These are phyloP conservation scores for Epichloe baconii DNA, from an alignment of 2,329 filamentous ascomycete genomes.

Conservation along the genomic window DNA sequence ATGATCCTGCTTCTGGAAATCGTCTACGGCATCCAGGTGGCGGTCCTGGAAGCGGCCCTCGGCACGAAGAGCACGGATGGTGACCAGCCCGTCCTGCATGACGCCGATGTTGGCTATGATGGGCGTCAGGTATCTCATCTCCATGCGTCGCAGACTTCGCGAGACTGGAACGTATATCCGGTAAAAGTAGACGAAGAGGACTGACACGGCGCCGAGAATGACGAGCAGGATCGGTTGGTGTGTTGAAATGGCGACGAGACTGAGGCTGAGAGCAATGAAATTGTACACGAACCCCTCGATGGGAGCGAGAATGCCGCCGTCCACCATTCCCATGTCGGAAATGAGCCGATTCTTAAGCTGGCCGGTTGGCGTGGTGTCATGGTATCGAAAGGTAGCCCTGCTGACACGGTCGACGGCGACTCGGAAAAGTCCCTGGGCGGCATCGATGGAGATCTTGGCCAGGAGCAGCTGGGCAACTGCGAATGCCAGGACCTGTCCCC, in stretches of 20 bases:
- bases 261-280: conserved; percentile 56
- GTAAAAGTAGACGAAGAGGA: conserved; percentile 62
- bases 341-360: conserved; percentile 87
- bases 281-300: conserved; percentile 60
- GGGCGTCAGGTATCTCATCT: conserved; percentile 81
- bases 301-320: conserved; percentile 69
- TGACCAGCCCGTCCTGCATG: conserved; percentile 71
- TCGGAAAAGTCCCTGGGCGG: conserved; percentile 62
- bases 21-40: conserved; percentile 70
- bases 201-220: conserved; percentile 55
- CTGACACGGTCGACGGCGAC: conserved; percentile 61
- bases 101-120: conserved; percentile 89
- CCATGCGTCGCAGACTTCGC: conserved; percentile 68
- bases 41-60: conserved; percentile 67
- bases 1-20: conserved; percentile 89
- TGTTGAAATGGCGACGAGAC: conserved; percentile 64
- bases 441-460: conserved; percentile 65
- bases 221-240: conserved; percentile 66
- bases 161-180: conserved; percentile 67
- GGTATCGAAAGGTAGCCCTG: conserved; percentile 75
- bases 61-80: conserved; percentile 71
- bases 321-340: conserved; percentile 78
- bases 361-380: conserved; percentile 80
- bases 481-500: conserved; percentile 44
- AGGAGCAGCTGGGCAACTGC: conserved; percentile 53